Evolutionary conservation across 352 stramenopile species (phyloP), one percentile per base, ranked within the genome.

Genomic region (Phytopythium helicoides): DNA sequence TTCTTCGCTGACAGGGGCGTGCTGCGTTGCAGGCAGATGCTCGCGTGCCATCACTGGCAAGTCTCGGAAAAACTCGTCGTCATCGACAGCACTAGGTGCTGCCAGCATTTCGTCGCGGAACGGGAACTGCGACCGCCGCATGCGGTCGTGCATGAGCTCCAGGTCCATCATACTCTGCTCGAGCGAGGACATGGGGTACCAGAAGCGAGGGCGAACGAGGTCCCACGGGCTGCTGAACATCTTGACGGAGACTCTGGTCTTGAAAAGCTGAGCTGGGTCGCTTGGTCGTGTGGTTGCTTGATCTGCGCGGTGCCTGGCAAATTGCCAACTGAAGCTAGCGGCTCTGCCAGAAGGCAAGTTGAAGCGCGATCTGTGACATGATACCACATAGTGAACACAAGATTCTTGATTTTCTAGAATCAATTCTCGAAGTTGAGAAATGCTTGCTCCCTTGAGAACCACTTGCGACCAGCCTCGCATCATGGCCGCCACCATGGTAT

Each of bases 21-120:
- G 23, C 16, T 45, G 19, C 11, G 31, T 52, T 11, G 53, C 19
- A n/a, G 26, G 22, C 42, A 56, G 14, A 47, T 66, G 53, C 46
- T 66, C 50, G 34, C 59, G 50, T 21, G 40, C 51, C 45, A 51
- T 48, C 6, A 64, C 38, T n/a, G 60, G 53, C n/a, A 84, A 51
- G 50, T 84, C 73, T n/a, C 68, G 54, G 64, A 81, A 84, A 60
- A 81, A 84, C 6, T 75, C 69, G 50, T 73, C 64, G 47, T 81
- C 69, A 28, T 76, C 64, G 26, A 66, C 33, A 19, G 52, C 52
- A 31, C 47, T 61, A 34, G 59, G 62, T 6, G 42, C 23, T 23
- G 57, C 47, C 14, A 76, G 19, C 56, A 77, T 62, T 45, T 60
- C 53, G 45, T 49, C 23, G 26, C 37, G 39, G 38, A 62, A 51